phyloP scores from a whole-genome alignment of 2,329 filamentous ascomycete genomes.

The Diaporthe citriasiana region DNA sequence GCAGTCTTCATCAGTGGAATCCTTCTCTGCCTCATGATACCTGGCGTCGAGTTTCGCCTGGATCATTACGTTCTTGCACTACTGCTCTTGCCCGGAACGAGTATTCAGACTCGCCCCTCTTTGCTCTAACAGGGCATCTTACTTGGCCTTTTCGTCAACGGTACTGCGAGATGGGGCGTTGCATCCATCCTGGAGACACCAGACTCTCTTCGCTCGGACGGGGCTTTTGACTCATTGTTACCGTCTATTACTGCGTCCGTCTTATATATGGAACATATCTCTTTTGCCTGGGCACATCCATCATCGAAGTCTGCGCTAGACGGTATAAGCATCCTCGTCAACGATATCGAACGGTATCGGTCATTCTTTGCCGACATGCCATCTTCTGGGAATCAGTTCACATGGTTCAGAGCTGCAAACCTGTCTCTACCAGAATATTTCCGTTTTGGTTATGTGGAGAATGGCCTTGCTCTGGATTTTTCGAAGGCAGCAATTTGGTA shows the following conservation, averaged over 20 bases:
- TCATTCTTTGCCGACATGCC: constrained; percentile 66
- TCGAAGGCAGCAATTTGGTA: constrained; percentile 42
- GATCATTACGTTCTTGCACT: constrained; percentile 95
- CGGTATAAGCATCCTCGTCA: constrained; percentile 84
- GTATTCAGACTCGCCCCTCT: constrained; percentile 86
- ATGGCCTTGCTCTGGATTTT: constrained; percentile 37
- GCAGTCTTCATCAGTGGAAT: constrained; percentile 75
- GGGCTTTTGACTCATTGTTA: constrained; percentile 21
- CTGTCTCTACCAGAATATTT: constrained; percentile 41
- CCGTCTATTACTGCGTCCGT: constrained; percentile 17
- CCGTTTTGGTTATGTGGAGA: constrained; percentile 43
- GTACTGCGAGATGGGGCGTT: constrained; percentile 93
- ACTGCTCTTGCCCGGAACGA: constrained; percentile 89
- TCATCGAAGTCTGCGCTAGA: constrained; percentile 65
- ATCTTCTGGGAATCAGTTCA: not conserved
- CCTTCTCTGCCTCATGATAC: constrained; percentile 78
- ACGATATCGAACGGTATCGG: constrained; percentile 85
- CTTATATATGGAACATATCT: not conserved
- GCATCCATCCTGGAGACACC: constrained; percentile 89
- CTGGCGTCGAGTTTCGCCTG: constrained; percentile 85
- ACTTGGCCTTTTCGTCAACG: constrained; percentile 93
- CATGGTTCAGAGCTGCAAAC: constrained; percentile 2
- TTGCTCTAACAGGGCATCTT: constrained; percentile 91
- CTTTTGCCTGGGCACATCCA: constrained; percentile 14
- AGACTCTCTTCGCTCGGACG: constrained; percentile 67